Evolutionary conservation across 2,329 filamentous ascomycete genomes (phyloP).

Genomic region (Penicillium brasilianum): DNA sequence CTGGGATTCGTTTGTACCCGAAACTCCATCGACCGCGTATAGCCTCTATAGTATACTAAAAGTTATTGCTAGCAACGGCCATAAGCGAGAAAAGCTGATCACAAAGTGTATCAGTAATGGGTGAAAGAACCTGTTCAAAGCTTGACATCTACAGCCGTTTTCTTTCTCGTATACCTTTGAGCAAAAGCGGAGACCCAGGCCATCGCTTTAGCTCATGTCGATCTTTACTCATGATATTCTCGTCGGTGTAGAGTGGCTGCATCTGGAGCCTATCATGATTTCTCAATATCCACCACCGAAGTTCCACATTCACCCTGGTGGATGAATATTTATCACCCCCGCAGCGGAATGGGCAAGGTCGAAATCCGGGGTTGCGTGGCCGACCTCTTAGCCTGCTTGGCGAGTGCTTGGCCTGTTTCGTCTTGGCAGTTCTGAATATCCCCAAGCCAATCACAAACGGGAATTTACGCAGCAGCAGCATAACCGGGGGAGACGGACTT

Average conservation of each 20-base stretch:
- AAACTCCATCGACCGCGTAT: no score
- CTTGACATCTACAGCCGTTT: background rate
- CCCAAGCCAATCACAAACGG: background rate
- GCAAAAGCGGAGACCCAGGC: background rate
- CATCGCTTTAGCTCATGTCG: background rate
- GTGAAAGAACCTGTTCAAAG: no score
- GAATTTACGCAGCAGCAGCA: constrained; percentile 6
- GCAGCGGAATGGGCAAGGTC: background rate
- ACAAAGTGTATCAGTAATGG: no score
- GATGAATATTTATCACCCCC: background rate
- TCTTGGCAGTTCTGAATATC: background rate
- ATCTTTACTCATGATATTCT: background rate
- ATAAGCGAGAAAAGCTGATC: no score
- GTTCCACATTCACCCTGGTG: background rate
- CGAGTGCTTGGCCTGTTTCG: constrained; percentile 9
- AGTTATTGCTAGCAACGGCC: no score
- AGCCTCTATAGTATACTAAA: no score
- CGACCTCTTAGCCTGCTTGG: constrained; percentile 1
- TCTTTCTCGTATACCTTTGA: background rate
- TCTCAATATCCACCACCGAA: background rate
- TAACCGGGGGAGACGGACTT: background rate
- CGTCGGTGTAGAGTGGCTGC: background rate
- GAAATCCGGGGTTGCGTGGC: constrained; percentile 3
- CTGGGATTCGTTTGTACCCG: no score
- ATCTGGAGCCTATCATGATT: background rate